These are phyloP conservation scores for Crepidotus variabilis DNA, from an alignment of 768 basidiomycete species.

Conservation along the genomic window DNA sequence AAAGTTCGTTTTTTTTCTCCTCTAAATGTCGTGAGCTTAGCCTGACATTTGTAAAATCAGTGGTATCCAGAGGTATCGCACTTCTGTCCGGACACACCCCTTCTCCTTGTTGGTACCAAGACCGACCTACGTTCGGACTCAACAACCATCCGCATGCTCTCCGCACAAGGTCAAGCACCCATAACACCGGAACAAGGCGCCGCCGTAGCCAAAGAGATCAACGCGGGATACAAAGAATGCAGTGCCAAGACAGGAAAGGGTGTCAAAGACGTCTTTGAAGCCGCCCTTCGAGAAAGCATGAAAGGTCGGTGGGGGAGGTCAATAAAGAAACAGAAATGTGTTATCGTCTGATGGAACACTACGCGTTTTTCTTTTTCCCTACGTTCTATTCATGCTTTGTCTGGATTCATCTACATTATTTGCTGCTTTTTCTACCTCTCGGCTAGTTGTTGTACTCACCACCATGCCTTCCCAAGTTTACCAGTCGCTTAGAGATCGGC, in stretches of 20 bases:
- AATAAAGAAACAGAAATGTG: slow-evolving; percentile 67
- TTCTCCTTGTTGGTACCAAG: slow-evolving; percentile 93
- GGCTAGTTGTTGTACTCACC: no score
- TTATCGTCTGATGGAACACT: slow-evolving; percentile 40
- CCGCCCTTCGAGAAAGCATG: slow-evolving; percentile 88
- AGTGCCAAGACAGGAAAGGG: slow-evolving; percentile 89
- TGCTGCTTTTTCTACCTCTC: no score
- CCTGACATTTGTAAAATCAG: slow-evolving; percentile 32
- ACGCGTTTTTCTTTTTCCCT: no score
- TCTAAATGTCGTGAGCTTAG: background rate
- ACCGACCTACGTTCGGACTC: slow-evolving; percentile 86
- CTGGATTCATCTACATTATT: no score
- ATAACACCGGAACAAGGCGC: slow-evolving; percentile 81
- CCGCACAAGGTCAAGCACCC: slow-evolving; percentile 83
- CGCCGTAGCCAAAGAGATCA: slow-evolving; percentile 87
- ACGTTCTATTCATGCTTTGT: no score
- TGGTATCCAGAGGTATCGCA: slow-evolving; percentile 94
- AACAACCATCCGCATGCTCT: slow-evolving; percentile 81
- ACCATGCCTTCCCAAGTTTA: no score
- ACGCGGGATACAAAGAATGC: slow-evolving; percentile 91
- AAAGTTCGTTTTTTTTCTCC: slow-evolving; percentile 50
- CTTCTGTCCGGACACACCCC: slow-evolving; percentile 85
- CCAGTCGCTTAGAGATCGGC: no score
- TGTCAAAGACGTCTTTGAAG: slow-evolving; percentile 88
- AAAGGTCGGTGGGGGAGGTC: slow-evolving; percentile 73